A percentile compares a stretch with the other conserved stretches of the same genome.
Conservation (phyloP, 73 alveolate genomes). For the Paramecium tetraurelia region DNA sequence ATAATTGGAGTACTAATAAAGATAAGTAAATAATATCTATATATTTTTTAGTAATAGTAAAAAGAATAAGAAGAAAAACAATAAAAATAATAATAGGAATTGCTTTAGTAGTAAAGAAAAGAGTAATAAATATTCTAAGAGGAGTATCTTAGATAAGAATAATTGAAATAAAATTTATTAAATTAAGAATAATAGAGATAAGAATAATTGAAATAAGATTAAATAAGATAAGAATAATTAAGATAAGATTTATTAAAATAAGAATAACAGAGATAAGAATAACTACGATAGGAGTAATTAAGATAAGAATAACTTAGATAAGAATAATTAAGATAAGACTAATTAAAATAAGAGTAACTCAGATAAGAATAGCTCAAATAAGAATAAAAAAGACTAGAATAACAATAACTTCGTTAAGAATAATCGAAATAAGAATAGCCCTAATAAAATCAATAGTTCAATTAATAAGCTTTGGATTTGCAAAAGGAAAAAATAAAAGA, state of each 20-base stretch:
- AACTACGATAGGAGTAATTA: too few species aligned
- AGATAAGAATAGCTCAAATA: not conserved
- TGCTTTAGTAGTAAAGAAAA: not conserved
- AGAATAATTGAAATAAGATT: too few species aligned
- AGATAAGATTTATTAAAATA: too few species aligned
- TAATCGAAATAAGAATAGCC: not conserved
- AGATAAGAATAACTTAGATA: too few species aligned
- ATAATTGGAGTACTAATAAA: not conserved
- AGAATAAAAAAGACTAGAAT: not conserved
- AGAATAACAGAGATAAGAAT: too few species aligned
- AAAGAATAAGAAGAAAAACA: not conserved
- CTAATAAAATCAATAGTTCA: not conserved
- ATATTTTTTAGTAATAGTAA: not conserved
- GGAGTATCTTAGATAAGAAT: not conserved
- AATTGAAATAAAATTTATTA: too few species aligned
- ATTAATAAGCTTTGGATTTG: not conserved
- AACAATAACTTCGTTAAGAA: not conserved
- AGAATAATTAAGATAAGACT: not conserved
- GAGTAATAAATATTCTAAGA: not conserved
- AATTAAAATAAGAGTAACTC: not conserved
- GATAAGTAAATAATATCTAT: not conserved
- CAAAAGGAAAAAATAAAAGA: not conserved
- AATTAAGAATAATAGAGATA: too few species aligned
- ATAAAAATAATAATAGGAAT: not conserved
- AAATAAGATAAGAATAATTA: not conserved